A percentile compares a stretch with the other conserved stretches of the same genome.
Evolutionary conservation across 176 grass and related monocot species (phyloP).

Genomic region (Juncus inflexus): DNA sequence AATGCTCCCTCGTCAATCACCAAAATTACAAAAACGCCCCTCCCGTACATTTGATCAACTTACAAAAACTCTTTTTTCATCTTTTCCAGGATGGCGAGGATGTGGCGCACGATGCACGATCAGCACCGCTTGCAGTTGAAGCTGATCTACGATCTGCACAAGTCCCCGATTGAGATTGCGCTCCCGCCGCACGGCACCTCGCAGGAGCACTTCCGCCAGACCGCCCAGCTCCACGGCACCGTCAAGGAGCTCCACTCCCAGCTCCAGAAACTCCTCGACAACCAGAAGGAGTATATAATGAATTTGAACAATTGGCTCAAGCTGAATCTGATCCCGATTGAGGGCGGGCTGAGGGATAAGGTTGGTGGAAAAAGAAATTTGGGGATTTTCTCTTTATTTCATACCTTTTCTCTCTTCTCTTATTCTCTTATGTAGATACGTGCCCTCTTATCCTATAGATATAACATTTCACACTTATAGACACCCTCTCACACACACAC

Average conservation of each 20-base stretch:
- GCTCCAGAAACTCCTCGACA: slow-evolving; percentile 58
- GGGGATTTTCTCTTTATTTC: no score
- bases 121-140: slow-evolving; percentile 50
- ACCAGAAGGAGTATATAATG: slow-evolving; percentile 80
- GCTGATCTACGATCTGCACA: slow-evolving; percentile 33
- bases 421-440: no score
- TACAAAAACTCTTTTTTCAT: neutral
- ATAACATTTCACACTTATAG: no score
- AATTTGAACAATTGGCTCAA: slow-evolving; percentile 79
- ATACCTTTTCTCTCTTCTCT: no score
- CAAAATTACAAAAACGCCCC: no score
- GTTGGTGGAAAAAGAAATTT: slow-evolving; percentile 22
- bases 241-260: slow-evolving; percentile 67
- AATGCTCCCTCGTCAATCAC: no score
- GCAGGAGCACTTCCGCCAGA: slow-evolving; percentile 48
- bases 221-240: slow-evolving; percentile 50
- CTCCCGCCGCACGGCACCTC: slow-evolving; percentile 56
- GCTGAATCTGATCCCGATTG: slow-evolving; percentile 81
- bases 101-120: slow-evolving; percentile 71
- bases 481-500: no score
- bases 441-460: no score
- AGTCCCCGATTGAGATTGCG: slow-evolving; percentile 34
- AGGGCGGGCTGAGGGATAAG: slow-evolving; percentile 82
- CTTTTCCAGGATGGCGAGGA: slow-evolving; percentile 60
- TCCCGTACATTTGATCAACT: no score